These are phyloP conservation scores for Dendrothele bispora DNA, from an alignment of 768 basidiomycete species.

Conservation along the genomic window DNA sequence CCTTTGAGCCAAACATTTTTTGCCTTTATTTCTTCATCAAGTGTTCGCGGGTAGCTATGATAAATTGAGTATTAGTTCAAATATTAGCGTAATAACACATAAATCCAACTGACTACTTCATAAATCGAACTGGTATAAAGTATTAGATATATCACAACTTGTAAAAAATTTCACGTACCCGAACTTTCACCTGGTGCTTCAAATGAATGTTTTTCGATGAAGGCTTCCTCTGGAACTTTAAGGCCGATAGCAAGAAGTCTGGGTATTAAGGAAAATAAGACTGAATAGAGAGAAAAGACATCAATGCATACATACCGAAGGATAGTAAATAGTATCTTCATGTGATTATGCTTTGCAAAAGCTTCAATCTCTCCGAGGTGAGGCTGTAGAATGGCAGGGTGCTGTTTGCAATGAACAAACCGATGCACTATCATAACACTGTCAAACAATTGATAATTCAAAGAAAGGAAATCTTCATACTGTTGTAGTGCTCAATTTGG, in stretches of 20 bases:
- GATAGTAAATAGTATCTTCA: conserved; percentile 48
- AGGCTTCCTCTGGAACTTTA: conserved; percentile 52
- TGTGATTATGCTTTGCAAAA: conserved; percentile 52
- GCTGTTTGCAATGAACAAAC: conserved; percentile 43
- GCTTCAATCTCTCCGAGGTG: conserved; percentile 52
- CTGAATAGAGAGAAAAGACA: not conserved
- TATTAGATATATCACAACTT: conserved; percentile 1
- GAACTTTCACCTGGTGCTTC: conserved; percentile 41
- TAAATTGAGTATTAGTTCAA: not conserved
- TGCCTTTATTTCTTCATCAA: conserved; percentile 49
- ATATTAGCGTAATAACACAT: not conserved
- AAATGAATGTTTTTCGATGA: conserved; percentile 49
- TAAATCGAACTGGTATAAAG: conserved; percentile 48
- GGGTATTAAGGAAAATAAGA: not conserved
- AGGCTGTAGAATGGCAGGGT: conserved; percentile 50
- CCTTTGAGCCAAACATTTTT: conserved; percentile 63
- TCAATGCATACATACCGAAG: conserved; percentile 33
- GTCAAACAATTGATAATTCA: not conserved
- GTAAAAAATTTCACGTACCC: conserved; percentile 24
- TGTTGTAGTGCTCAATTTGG: conserved; percentile 63
- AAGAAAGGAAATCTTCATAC: conserved; percentile 37
- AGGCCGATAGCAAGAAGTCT: conserved; percentile 53
- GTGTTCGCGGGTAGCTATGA: conserved; percentile 46
- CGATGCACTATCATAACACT: conserved; percentile 42
- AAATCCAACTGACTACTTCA: conserved; percentile 55